Percentiles rank a stretch among this genome's conserved stretches.
Evolutionary conservation across 345 rosid species (phyloP).

Genomic region (Brassica incana): DNA sequence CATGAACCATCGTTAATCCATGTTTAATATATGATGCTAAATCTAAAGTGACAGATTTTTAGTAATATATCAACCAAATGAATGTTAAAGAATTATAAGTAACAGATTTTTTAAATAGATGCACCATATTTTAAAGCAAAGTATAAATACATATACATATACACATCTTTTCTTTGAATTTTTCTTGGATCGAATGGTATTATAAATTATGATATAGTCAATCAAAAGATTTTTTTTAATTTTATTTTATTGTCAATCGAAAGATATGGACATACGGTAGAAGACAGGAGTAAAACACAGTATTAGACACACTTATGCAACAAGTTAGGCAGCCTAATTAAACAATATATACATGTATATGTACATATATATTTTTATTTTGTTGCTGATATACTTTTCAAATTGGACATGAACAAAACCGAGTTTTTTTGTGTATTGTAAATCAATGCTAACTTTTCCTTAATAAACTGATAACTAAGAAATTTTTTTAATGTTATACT

Average conservation of each 20-base stretch:
- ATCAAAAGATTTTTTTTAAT: not conserved
- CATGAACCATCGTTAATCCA: not conserved
- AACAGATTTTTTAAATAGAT: too few relatives aligned
- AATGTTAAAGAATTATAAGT: too few relatives aligned
- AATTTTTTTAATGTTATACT: too few relatives aligned
- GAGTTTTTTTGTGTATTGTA: too few relatives aligned
- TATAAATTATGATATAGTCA: not conserved
- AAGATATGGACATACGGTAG: not conserved
- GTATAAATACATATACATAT: not conserved
- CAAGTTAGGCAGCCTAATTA: constrained; percentile 29
- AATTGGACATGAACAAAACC: too few relatives aligned
- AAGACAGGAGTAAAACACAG: constrained; percentile 5
- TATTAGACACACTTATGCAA: not conserved
- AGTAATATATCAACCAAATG: not conserved
- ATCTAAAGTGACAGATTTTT: not conserved
- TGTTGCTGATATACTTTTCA: not conserved
- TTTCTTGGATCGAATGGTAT: not conserved
- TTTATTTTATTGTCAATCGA: not conserved
- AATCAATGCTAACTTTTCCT: too few relatives aligned
- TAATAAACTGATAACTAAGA: too few relatives aligned
- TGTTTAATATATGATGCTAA: not conserved
- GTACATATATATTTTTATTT: not conserved
- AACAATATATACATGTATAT: not conserved
- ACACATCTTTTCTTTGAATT: not conserved
- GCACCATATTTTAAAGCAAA: not conserved